Base-by-base conservation (phyloP, 345 rosid species). In the Salix purpurea region DNA sequence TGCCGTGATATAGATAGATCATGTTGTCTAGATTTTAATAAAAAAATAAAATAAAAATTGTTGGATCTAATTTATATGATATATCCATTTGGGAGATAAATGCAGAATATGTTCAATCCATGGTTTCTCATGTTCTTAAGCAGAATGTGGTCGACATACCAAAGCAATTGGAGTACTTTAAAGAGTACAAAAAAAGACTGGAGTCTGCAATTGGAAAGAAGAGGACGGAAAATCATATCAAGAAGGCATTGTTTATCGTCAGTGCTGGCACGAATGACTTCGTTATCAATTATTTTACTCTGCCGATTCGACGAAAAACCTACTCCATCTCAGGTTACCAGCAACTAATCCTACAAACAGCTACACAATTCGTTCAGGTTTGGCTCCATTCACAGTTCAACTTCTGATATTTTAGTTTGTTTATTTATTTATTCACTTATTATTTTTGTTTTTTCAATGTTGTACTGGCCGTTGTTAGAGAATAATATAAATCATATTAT, bases 251-350 rank as follows among this genome's bases (percentile, higher is more conserved):
- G 26, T 84, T 78, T 62, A 2, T 87, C 6, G 39, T 89, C 3
- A 84, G 92, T n/a, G 86, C 86, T 1, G 94, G 90, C 12, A 87
- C 94, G 21, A 90, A 90, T 66, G 92, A 90, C 74, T 90, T 89
- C 64, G 78, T 90, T 7, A 66, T 87, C 76, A 89, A 85, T 73
- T 90, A 90, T 72, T 90, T 84, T 40, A 40, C 87, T 11, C 24
- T 94, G 18, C 97, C 95, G 4, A 48, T 86, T 34, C 85, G 95
- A 69, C 81, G 85, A 67, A 85, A 78, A 34, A 86, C 80, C 76
- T 94, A 72, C 85, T 72, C 88, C 37, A 30, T 88, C 75, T 69
- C 83, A 75, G 81, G 81, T 58, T 94, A 90, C 82, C 84, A 94
- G 71, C 87, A 77, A 46, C 89, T 92, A 80, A 42, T 94, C 72